phyloP scores from a whole-genome alignment of 1,284 basidiomycete species.

The Ustilago curta region DNA sequence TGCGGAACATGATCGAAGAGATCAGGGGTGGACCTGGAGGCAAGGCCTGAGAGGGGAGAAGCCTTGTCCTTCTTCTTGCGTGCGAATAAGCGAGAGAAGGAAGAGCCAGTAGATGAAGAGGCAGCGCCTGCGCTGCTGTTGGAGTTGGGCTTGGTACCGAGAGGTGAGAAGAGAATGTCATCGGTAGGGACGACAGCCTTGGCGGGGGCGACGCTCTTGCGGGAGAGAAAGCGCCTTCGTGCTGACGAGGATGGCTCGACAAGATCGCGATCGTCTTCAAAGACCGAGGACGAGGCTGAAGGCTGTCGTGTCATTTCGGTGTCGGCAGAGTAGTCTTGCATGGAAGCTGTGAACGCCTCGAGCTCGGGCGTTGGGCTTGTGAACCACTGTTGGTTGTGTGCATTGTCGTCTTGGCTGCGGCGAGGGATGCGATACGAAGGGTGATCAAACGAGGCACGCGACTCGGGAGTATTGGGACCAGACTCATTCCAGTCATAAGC shows the following conservation, averaged over 20 bases:
- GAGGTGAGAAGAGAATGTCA: slow-evolving; percentile 39
- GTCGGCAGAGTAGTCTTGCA: slow-evolving; percentile 21
- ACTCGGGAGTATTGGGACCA: slow-evolving; percentile 2
- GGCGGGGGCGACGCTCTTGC: slow-evolving; percentile 33
- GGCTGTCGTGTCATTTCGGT: slow-evolving; percentile 39
- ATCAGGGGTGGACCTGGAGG: slow-evolving; percentile 37
- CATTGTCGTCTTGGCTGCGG: slow-evolving; percentile 20
- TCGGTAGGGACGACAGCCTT: slow-evolving; percentile 16
- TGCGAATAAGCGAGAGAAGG: slow-evolving; percentile 50
- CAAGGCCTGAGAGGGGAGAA: slow-evolving; percentile 20
- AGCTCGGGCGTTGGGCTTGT: slow-evolving; percentile 57
- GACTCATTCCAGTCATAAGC: slow-evolving; percentile 42
- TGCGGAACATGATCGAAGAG: slow-evolving; percentile 41
- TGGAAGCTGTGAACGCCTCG: slow-evolving; percentile 55
- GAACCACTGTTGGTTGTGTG: slow-evolving; percentile 22
- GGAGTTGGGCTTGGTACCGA: slow-evolving; percentile 17
- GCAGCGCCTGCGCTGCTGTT: slow-evolving; percentile 21
- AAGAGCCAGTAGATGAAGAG: slow-evolving; percentile 22
- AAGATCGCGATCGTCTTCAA: slow-evolving; percentile 51
- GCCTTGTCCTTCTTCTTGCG: slow-evolving; percentile 60
- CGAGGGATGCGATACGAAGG: slow-evolving; percentile 6
- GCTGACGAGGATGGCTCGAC: slow-evolving; percentile 23
- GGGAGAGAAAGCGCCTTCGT: slow-evolving; percentile 37
- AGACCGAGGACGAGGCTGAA: slow-evolving; percentile 45
- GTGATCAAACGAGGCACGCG: slow-evolving; percentile 37